These are phyloP conservation scores for Penstemon barbatus DNA, from an alignment of 257 asterid genomes.

Conservation along the genomic window DNA sequence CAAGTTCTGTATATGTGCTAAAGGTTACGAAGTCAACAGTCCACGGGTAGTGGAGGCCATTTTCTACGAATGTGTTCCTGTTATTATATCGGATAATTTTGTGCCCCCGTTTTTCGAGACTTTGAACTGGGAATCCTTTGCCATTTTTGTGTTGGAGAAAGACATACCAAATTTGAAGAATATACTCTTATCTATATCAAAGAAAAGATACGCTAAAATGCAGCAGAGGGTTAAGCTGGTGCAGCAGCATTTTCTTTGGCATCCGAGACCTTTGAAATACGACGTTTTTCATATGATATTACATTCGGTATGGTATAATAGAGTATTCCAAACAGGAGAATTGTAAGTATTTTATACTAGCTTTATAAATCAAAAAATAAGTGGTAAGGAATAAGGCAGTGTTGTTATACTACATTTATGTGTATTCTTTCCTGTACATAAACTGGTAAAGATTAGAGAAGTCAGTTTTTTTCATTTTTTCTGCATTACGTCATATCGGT, in stretches of 20 bases:
- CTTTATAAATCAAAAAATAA: conserved; percentile 16
- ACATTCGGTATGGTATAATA: conserved; percentile 79
- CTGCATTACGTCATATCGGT: not conserved
- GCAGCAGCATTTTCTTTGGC: conserved; percentile 93
- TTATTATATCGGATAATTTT: conserved; percentile 87
- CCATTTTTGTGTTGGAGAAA: conserved; percentile 76
- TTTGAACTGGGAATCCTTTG: conserved; percentile 84
- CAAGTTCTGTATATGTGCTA: conserved; percentile 88
- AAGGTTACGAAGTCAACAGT: conserved; percentile 84
- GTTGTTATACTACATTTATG: not conserved
- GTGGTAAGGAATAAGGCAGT: not conserved
- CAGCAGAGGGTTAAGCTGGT: conserved; percentile 74
- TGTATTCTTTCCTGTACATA: conserved; percentile 25
- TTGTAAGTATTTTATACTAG: conserved; percentile 7
- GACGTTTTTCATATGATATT: conserved; percentile 83
- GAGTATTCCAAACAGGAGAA: conserved; percentile 53
- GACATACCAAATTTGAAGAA: conserved; percentile 73
- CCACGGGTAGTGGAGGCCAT: conserved; percentile 98
- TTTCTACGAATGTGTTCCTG: conserved; percentile 88
- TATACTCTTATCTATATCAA: conserved; percentile 63
- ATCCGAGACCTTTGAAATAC: conserved; percentile 65
- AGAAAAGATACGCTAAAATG: conserved; percentile 56
- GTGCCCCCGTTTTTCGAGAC: conserved; percentile 84
- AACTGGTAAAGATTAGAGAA: conserved; percentile 13
- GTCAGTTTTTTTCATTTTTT: no score